These are phyloP conservation scores for Neofusicoccum laricinum DNA, from an alignment of 2,329 filamentous ascomycete species.

Conservation along the genomic window DNA sequence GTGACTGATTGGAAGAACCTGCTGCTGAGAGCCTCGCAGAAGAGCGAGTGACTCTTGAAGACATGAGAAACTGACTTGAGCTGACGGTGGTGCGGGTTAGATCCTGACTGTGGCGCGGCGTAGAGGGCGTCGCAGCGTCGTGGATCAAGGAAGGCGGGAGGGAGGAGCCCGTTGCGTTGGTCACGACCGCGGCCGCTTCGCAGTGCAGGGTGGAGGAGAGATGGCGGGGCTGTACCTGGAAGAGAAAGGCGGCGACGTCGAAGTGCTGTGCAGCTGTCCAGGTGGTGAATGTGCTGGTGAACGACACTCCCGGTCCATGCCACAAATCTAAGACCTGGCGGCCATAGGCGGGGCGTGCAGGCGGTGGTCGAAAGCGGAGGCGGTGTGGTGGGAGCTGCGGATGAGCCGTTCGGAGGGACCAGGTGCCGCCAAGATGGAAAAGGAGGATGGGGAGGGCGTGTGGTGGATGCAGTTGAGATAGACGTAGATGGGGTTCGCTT, in stretches of 20 bases:
- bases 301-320: constrained; percentile 28
- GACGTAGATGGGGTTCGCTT: constrained; percentile 15
- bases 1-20: constrained; percentile 47
- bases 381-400: constrained; percentile 4
- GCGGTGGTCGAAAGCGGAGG: constrained; percentile 19
- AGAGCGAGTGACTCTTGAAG: constrained; percentile 93
- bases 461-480: constrained; percentile 8
- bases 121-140: constrained; percentile 28
- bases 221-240: constrained; percentile 25
- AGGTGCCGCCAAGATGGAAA: constrained; percentile 6
- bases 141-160: constrained; percentile 27
- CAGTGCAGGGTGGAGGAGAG: constrained; percentile 10
- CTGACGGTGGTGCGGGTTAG: constrained; percentile 28
- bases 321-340: constrained; percentile 24
- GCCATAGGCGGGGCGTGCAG: constrained; percentile 40
- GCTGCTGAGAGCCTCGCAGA: constrained; percentile 88
- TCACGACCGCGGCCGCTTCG: constrained; percentile 10
- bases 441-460: constrained; percentile 12
- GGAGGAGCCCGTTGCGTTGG: constrained; percentile 13
- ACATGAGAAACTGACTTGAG: constrained; percentile 68
- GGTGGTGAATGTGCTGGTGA: constrained; percentile 17
- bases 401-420: background rate
- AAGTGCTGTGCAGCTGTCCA: constrained; percentile 17
- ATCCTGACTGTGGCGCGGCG: constrained; percentile 29
- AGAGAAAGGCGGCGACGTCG: constrained; percentile 23